Conservation (phyloP, 257 asterid species). For the Solanum paucissectum region DNA sequence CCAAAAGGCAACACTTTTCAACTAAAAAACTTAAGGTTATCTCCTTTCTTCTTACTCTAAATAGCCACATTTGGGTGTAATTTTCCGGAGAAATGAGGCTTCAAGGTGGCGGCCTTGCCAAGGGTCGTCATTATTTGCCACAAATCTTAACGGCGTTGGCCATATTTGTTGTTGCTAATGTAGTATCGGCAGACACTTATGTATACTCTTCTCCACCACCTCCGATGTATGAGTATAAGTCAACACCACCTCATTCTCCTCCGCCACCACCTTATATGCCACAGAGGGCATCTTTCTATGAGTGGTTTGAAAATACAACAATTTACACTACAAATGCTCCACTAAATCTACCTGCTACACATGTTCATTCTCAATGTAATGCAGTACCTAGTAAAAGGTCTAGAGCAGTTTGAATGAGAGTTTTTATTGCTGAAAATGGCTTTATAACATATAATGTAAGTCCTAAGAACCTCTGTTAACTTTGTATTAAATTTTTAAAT, state of each 20-base stretch:
- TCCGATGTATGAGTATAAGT: background rate
- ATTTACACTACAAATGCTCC: no score
- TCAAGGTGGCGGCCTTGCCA: conserved; percentile 19
- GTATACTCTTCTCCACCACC: background rate
- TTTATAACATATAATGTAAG: no score
- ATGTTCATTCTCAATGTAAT: no score
- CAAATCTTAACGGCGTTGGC: background rate
- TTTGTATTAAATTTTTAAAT: no score
- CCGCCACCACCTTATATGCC: background rate
- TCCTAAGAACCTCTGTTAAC: no score
- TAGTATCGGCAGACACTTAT: background rate
- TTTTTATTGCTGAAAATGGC: no score
- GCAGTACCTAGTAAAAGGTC: no score
- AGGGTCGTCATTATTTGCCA: conserved; percentile 23
- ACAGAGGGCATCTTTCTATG: no score
- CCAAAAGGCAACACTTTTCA: conserved; percentile 7
- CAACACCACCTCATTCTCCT: background rate
- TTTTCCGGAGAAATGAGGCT: conserved; percentile 24
- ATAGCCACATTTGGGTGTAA: background rate
- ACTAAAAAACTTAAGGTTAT: background rate
- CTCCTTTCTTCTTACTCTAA: background rate
- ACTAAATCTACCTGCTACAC: no score
- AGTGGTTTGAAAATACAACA: no score
- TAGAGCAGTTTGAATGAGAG: no score
- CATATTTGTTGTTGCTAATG: background rate